A percentile compares a stretch with the other conserved stretches of the same genome.
Evolutionary conservation across 805 yeast species (phyloP).

Genomic region (Saturnispora kantuleensis): DNA sequence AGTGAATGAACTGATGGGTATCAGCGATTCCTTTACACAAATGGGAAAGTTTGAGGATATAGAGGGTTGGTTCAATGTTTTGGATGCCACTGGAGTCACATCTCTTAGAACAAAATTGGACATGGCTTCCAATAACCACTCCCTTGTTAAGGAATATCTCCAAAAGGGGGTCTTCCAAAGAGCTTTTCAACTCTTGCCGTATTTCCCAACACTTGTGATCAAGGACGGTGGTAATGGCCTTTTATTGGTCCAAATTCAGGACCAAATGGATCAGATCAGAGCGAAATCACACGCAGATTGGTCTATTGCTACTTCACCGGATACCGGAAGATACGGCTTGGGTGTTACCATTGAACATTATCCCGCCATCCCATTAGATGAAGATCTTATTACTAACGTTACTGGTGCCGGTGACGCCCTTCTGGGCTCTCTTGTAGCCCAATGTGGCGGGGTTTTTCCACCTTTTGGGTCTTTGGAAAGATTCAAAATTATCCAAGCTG

Average conservation of each 20-base stretch:
- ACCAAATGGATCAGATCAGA: too few species aligned
- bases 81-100: slow-evolving; percentile 50
- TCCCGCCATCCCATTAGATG: slow-evolving; percentile 27
- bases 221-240: slow-evolving; percentile 66
- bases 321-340: slow-evolving; percentile 21
- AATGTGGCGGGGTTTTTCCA: slow-evolving; percentile 23
- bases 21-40: slow-evolving; percentile 40
- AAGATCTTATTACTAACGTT: slow-evolving; percentile 43
- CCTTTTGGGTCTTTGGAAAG: slow-evolving; percentile 13
- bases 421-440: slow-evolving; percentile 49
- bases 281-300: slow-evolving; percentile 8
- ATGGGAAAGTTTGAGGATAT: slow-evolving; percentile 36
- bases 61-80: slow-evolving; percentile 64
- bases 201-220: slow-evolving; percentile 51
- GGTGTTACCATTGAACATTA: slow-evolving; percentile 61
- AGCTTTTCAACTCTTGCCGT: slow-evolving; percentile 66
- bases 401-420: slow-evolving; percentile 89
- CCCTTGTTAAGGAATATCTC: slow-evolving; percentile 22
- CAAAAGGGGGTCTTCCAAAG: slow-evolving; percentile 49
- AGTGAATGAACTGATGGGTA: slow-evolving; percentile 43
- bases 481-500: slow-evolving; percentile 15
- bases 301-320: slow-evolving; percentile 12
- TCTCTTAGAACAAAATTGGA: slow-evolving; percentile 40
- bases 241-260: slow-evolving; percentile 29
- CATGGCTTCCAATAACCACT: slow-evolving; percentile 21